These are phyloP conservation scores for Scheffersomyces segobiensis DNA, from an alignment of 1,139 yeast genomes.

Conservation along the genomic window DNA sequence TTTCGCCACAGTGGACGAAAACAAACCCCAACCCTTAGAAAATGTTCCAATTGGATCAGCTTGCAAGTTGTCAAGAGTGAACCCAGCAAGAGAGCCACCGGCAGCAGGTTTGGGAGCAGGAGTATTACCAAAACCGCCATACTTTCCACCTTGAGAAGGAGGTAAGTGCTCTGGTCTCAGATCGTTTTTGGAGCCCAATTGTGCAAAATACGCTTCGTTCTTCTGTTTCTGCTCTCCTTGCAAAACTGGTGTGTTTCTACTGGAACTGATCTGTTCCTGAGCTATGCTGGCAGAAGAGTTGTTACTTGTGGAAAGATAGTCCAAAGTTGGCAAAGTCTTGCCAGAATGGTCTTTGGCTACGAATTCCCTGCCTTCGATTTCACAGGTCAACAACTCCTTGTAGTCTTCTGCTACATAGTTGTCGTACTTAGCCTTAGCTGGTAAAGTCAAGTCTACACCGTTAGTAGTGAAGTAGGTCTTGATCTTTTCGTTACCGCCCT, in stretches of 20 bases:
- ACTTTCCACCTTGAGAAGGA: slow-evolving; percentile 94
- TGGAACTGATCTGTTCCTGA: slow-evolving; percentile 38
- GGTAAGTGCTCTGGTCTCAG: slow-evolving; percentile 76
- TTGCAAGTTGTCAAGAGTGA: slow-evolving; percentile 76
- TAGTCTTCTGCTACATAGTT: slow-evolving; percentile 94
- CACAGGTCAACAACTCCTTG: slow-evolving; percentile 75
- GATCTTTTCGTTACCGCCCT: slow-evolving; percentile 88
- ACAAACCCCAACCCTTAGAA: slow-evolving; percentile 91
- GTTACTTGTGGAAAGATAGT: slow-evolving; percentile 6
- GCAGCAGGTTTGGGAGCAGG: slow-evolving; percentile 45
- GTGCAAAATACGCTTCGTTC: slow-evolving; percentile 82
- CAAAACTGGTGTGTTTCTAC: slow-evolving; percentile 40
- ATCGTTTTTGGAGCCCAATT: slow-evolving; percentile 71
- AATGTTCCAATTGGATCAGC: slow-evolving; percentile 87
- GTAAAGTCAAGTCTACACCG: slow-evolving; percentile 67
- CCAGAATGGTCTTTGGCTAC: slow-evolving; percentile 66
- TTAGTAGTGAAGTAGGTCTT: slow-evolving; percentile 64
- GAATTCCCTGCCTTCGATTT: slow-evolving; percentile 73
- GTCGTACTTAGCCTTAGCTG: slow-evolving; percentile 76
- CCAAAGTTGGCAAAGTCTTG: slow-evolving; percentile 39
- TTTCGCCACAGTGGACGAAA: slow-evolving; percentile 79
- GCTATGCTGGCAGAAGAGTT: slow-evolving; percentile 19
- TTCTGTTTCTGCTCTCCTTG: slow-evolving; percentile 50
- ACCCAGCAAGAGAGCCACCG: slow-evolving; percentile 50
- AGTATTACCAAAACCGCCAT: slow-evolving; percentile 85